Base-by-base conservation (phyloP, 1,284 basidiomycete genomes). In the Malassezia restricta region DNA sequence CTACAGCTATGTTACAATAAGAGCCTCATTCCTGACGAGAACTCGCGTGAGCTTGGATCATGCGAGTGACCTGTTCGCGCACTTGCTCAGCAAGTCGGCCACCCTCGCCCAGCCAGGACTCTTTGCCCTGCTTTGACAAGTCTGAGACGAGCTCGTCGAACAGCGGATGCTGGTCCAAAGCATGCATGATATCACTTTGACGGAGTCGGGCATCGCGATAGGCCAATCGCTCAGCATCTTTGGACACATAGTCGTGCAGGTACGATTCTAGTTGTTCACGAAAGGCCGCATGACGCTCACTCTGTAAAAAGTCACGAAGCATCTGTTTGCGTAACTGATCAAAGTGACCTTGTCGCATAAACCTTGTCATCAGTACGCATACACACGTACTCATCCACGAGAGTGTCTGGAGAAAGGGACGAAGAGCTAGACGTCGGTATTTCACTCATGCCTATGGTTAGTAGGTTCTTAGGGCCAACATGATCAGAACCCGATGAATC, bases 401-500 rank as follows among this genome's bases (percentile, higher is more conserved):
- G 15, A 20, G 33, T 30, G n/a, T 29, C 29, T 29, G 35, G 35
- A 27, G 8, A 31, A 38, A 15, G 20, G 11, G 33, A 8, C 12
- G 12, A 15, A 32, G 30, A 32, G 37, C 29, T 24, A 47, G 12
- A 17, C 8, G 38, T 8, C 9, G 49, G 14, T 11, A 42, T 27
- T 15, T 35, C 33, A 35, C 33, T 35, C 33, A 35, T 35, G 11
- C 33, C 33, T 35, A 15, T 33, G 7, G 40, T 54, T 40, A 44
- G 40, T 35, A 28, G 42, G 38, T 8, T 43, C 40, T 14, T 8
- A 33, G 7, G 15, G 8, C 24, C 14, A 8, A 17, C 20, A 33
- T 12, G 29, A 28, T 55, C 53, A 55, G 53, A 24, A 49, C 33
- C 53, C 53, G 53, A 55, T 55, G 48, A 48, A 55, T 55, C 53